Conservation (phyloP, 768 basidiomycete genomes). For the Rhodotorula toruloides region DNA sequence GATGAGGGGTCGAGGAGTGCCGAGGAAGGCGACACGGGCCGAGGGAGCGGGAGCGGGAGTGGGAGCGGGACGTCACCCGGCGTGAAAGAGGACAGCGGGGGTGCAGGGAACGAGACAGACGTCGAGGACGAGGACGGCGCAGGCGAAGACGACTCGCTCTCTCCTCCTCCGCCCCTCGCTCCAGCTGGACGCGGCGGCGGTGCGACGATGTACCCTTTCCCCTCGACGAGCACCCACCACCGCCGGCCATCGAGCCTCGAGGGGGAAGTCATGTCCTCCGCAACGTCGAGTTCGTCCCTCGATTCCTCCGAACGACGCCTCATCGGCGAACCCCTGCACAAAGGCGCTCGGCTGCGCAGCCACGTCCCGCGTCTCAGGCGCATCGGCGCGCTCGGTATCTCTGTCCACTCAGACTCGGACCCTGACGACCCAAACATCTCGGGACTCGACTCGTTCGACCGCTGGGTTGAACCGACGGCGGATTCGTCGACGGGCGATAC, state of each 20-base stretch:
- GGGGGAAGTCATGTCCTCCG: not conserved
- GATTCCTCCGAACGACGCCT: not conserved
- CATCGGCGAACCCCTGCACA: not conserved
- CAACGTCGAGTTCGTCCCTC: conserved; percentile 1
- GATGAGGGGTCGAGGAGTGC: too few species aligned
- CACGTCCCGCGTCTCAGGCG: conserved; percentile 14
- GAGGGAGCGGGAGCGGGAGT: not conserved
- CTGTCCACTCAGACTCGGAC: conserved; percentile 30
- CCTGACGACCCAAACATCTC: conserved; percentile 11
- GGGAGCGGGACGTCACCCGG: not conserved
- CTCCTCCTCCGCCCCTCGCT: too few species aligned
- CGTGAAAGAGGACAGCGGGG: not conserved
- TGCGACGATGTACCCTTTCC: conserved; percentile 28
- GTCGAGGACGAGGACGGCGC: conserved; percentile 20
- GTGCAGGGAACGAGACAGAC: conserved; percentile 21
- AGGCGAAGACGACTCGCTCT: not conserved
- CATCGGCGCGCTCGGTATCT: conserved; percentile 35
- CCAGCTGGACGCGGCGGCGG: too few species aligned
- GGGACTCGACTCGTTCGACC: conserved; percentile 15
- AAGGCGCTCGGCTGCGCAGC: conserved; percentile 1
- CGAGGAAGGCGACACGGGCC: too few species aligned
- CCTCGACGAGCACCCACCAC: not conserved
- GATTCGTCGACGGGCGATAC: conserved; percentile 14
- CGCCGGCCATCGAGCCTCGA: conserved; percentile 18
- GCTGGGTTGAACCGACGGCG: not conserved